Base-by-base conservation (phyloP, 1,284 basidiomycete species). In the Thecaphora thlaspeos region DNA sequence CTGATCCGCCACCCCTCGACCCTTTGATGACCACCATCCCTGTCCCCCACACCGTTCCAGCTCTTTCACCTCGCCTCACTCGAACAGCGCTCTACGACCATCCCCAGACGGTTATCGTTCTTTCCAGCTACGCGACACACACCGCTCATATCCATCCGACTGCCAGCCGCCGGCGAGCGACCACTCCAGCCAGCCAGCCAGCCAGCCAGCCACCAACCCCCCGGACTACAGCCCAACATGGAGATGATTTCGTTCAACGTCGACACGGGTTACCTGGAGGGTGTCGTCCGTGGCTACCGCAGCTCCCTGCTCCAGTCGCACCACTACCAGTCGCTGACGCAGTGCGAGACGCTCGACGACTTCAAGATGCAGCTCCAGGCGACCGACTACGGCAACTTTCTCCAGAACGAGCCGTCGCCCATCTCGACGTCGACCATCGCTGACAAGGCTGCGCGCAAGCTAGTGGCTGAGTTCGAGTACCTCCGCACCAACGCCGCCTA, bases 361-460 rank as follows among this genome's bases (percentile, higher is more conserved):
- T 62, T 78, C 53, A 69, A 72, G 37, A 94, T 89, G 73, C 76
- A 71, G 83, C 84, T 98, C 41, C 89, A 90, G 9, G 87, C 93
- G 8, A 98, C 94, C 11, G 95, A 99, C 82, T 98, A 99, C 79
- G 92, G 93, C 76, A 96, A 92, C 81, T 98, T 99, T 79, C 87
- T 99, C 44, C 87, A 94, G 34, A 97, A 96, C 78, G 95, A 98
- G 79, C 88, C 93, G 3, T 84, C 90, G n/a, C 94, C 93, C 17
- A 85, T 97, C 57, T 90, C 91, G 46, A 97, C 94, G 8, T 88
- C 91, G 4, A 93, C 91, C 45, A 96, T 98, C 75, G 86, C 91
- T 15, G 92, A 95, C 80, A 93, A 89, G 80, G 94, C 95, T 15
- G 96, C 93, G 0, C 87, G 91, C 75, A 84, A 91, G 64, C 86